Evolutionary conservation across 1,284 basidiomycete genomes (phyloP).

Genomic region (Porphyrellus sp.): DNA sequence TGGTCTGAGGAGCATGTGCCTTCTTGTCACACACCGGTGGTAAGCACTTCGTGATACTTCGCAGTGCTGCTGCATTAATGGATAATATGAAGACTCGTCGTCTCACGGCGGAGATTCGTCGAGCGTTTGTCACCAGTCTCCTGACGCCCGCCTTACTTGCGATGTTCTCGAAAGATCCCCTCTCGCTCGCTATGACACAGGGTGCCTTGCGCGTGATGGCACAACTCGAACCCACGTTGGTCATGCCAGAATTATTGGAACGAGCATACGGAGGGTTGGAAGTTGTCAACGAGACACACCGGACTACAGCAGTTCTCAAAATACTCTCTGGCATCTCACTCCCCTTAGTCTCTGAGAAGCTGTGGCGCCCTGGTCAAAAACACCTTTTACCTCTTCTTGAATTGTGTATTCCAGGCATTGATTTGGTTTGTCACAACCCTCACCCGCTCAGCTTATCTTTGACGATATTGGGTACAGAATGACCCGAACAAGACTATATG

Average conservation of each 20-base stretch:
- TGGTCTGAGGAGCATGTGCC: slow-evolving; percentile 81
- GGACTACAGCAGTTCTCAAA: slow-evolving; percentile 88
- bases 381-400: slow-evolving; percentile 88
- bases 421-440: slow-evolving; percentile 53
- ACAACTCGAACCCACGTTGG: slow-evolving; percentile 79
- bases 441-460: neutral
- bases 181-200: slow-evolving; percentile 67
- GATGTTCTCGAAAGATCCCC: slow-evolving; percentile 91
- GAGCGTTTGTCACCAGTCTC: slow-evolving; percentile 78
- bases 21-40: slow-evolving; percentile 79
- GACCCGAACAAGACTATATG: slow-evolving; percentile 90
- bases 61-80: neutral
- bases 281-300: slow-evolving; percentile 91
- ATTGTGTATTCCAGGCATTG: slow-evolving; percentile 88
- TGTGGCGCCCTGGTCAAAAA: slow-evolving; percentile 86
- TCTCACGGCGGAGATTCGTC: slow-evolving; percentile 80
- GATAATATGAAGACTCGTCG: slow-evolving; percentile 54
- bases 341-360: slow-evolving; percentile 73
- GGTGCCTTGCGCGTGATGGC: slow-evolving; percentile 71
- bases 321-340: slow-evolving; percentile 81
- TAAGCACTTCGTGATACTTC: slow-evolving; percentile 34
- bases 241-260: slow-evolving; percentile 93
- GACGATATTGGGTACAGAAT: slow-evolving; percentile 51
- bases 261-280: slow-evolving; percentile 90
- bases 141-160: slow-evolving; percentile 88